These are phyloP conservation scores for Centrapalus pauciflorus DNA, from an alignment of 129 eudicot genomes.

Conservation along the genomic window DNA sequence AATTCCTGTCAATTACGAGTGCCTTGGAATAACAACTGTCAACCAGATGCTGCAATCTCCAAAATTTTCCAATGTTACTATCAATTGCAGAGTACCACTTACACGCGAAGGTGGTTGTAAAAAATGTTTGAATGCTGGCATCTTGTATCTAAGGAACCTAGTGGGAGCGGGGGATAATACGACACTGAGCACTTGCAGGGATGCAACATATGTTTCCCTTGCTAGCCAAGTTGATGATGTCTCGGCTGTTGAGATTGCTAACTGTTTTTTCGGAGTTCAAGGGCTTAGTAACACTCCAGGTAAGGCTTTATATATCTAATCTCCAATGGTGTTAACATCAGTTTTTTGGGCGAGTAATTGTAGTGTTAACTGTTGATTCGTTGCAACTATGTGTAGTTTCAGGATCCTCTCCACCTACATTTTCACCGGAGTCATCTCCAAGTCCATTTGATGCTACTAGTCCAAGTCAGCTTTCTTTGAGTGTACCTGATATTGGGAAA, in stretches of 20 bases:
- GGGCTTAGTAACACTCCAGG: conserved; percentile 59
- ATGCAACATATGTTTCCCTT: conserved; percentile 84
- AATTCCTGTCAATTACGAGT: conserved; percentile 72
- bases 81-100: conserved; percentile 57
- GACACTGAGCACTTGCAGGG: conserved; percentile 87
- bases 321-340: not conserved
- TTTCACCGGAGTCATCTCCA: conserved; percentile 57
- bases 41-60: conserved; percentile 87
- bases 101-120: conserved; percentile 44
- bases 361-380: not conserved
- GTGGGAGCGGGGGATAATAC: conserved; percentile 60
- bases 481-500: conserved; percentile 23
- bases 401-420: conserved; percentile 35
- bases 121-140: conserved; percentile 77
- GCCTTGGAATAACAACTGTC: conserved; percentile 83
- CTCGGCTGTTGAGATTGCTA: conserved; percentile 54
- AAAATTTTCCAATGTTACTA: conserved; percentile 46
- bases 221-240: conserved; percentile 69
- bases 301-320: conserved; percentile 24
- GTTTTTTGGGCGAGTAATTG: not conserved
- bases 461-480: conserved; percentile 66
- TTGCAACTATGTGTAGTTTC: conserved; percentile 15
- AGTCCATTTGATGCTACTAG: conserved; percentile 58
- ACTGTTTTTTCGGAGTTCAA: conserved; percentile 83
- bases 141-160: conserved; percentile 56